Base-by-base conservation (phyloP, 768 basidiomycete species). In the Ramaria sp. region DNA sequence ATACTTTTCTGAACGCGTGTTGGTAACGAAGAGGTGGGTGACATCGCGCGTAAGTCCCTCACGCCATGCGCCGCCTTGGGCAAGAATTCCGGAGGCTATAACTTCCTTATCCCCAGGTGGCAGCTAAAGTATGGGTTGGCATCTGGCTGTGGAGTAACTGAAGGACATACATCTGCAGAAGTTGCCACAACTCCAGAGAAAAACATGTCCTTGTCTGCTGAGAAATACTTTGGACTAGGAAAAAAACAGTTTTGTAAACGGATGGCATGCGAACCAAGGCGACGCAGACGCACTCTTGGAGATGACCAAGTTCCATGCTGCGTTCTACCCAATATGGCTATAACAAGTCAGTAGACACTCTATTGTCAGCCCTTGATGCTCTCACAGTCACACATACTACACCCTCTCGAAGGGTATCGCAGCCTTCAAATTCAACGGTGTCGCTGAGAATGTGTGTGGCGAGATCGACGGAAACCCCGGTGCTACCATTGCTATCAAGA, bases 101-200 rank as follows among this genome's bases (percentile, higher is more conserved):
- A 84, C 78, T 62, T 88, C 86, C 25, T 80, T 67, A 64, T 95
- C 92, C 7, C 78, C 58, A 1, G 71, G 49, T 0, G 82, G 77
- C 3, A 91, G 70, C 77, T 85, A 28, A 32, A 47, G 28, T 36
- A 22, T 56, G 54, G 49, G 42, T 57, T 47, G 22, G 27, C 27
- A 16, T 37, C 24, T 18, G 13, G 25, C 15, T 12, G 28, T n/a
- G 16, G 32, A 16, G 38, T 48, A 32, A 34, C 18, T 34, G 20
- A 22, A 25, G 27, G 25, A 63, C 74, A 53, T 56, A 88, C 83
- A 57, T 84, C 83, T 13, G 79, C 73, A 3, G 82, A 79, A 61
- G 83, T 83, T 0, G 82, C 86, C 9, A 85, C 77, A 18, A 93
- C 72, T 1, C 88, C 88, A 6, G 90, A 93, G 69, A 95, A 94